Base-by-base conservation (phyloP, 108 stramenopile genomes). In the Seminavis robusta region DNA sequence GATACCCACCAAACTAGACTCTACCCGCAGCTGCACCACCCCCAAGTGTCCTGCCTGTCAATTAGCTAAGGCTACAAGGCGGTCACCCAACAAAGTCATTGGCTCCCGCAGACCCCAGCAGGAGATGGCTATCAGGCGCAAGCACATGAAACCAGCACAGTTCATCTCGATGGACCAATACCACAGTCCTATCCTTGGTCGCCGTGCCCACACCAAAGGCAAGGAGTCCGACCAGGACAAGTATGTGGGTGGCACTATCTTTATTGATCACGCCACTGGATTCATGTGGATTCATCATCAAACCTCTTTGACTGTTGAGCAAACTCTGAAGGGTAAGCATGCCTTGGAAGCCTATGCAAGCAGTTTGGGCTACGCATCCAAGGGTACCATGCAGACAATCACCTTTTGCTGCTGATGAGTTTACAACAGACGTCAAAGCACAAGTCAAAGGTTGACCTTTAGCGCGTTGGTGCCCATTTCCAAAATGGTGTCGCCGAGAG, bases 401-500 rank as follows among this genome's bases (percentile, higher is more conserved):
- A 5, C 19, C 50, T 23, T 79, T 73, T 24, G 33, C 17, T 0
- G 43, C 67, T 15, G 29, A 39, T n/a, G 59, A n/a, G 31, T 32
- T 56, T 50, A 13, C n/a, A n/a, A n/a, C n/a, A n/a, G n/a, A 55
- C 23, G 20, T 16, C 13, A 0, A 5, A 33, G 25, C 44, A 52
- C 17, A 31, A 21, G 31, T 43, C 0, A 72, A 73, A 55, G 45
- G 16, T 0, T 4, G 54, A 4, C 23, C n/a, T 0, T 64, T 64
- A 36, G 34, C 50, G 73, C 2, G 65, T 71, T 9, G 64, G 73
- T 17, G 69, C 78, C 0, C 73, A 71, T 42, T 69, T 74, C 34
- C 78, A 79, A 47, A 79, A 79, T 58, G 65, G 64, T 7, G 47
- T 60, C 2, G 77, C 73, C 4, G 73, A 79, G 25, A 42, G 68